Evolutionary conservation across 2,329 filamentous ascomycete species (phyloP), one percentile per base, ranked within the genome.

Genomic region (Fusarium humuli): DNA sequence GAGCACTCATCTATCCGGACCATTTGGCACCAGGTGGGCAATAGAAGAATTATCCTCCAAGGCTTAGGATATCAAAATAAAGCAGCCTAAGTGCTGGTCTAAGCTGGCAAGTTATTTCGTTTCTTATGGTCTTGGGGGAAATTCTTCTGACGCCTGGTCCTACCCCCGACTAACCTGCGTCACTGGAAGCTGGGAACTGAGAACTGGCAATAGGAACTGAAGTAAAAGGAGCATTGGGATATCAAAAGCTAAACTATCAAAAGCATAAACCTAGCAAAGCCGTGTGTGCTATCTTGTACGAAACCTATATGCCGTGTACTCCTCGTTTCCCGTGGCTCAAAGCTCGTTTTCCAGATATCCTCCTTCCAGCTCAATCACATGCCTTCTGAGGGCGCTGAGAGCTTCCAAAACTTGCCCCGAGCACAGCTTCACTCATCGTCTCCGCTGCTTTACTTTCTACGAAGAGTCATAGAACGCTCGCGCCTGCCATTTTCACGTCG

Each of bases 131-230:
- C 18, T n/a, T 2, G 34, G 7, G 12, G 34, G 10, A 10, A n/a
- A 12, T 7, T n/a, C 3, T 37, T 3, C 6, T 37, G 34, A n/a
- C 6, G 10, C 3, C 18, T n/a, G 34, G 18, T 37, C 34, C 18
- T n/a, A 12, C 6, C 18, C 0, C 18, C 10, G 0, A 37, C 18
- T 7, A 12, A n/a, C 3, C 6, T 4, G 1, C 34, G n/a, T 37
- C 34, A n/a, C 34, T 37, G 10, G 34, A 37, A n/a, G 18, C 34
- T 37, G 18, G 18, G 18, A 37, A 12, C 34, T 11, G 18, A 7
- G 34, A 37, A 37, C 5, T n/a, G 18, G 10, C 34, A 37, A 37
- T 18, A 5, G 3, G 34, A 37, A 7, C 5, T n/a, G 6, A n/a
- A n/a, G 3, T 6, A 37, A 37, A 12, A n/a, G 18, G 18, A 37